These are phyloP conservation scores for Xylaria arbuscula DNA, from an alignment of 2,329 filamentous ascomycete species.

Conservation along the genomic window DNA sequence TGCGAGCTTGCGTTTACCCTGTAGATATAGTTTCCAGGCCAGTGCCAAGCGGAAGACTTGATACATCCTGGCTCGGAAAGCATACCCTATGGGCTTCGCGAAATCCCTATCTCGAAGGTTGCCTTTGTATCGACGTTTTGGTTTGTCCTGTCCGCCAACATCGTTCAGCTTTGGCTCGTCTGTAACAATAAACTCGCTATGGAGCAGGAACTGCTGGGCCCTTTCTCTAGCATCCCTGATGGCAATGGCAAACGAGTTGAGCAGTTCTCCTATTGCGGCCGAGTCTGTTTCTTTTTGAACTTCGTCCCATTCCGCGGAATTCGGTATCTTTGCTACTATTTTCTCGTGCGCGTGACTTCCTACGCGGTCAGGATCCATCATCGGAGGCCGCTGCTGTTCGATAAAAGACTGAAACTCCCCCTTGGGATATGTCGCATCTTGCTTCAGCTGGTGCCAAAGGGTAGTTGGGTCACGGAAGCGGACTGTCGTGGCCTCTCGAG, in stretches of 20 bases:
- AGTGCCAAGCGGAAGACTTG: constrained; percentile 25
- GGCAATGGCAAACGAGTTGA: background rate
- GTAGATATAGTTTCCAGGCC: constrained; percentile 20
- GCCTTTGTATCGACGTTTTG: constrained; percentile 22
- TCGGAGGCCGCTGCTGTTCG: constrained; percentile 18
- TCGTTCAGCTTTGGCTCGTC: constrained; percentile 27
- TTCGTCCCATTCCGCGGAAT: background rate
- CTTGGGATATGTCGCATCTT: constrained; percentile 21
- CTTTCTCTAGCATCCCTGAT: background rate
- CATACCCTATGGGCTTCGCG: constrained; percentile 12
- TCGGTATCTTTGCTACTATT: background rate
- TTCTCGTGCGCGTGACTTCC: background rate
- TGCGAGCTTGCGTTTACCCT: background rate
- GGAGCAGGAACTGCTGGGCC: constrained; percentile 17
- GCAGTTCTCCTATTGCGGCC: background rate
- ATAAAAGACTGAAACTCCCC: background rate
- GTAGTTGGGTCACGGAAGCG: constrained; percentile 16
- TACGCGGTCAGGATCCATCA: constrained; percentile 22
- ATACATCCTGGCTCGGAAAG: constrained; percentile 24
- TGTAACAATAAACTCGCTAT: background rate
- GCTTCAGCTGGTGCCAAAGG: constrained; percentile 30
- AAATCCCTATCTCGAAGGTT: constrained; percentile 19
- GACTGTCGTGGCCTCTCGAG: background rate
- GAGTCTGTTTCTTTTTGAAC: background rate
- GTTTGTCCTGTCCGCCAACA: constrained; percentile 5